phyloP scores from a whole-genome alignment of 2,329 filamentous ascomycete genomes.

The Escovopsis sp. region DNA sequence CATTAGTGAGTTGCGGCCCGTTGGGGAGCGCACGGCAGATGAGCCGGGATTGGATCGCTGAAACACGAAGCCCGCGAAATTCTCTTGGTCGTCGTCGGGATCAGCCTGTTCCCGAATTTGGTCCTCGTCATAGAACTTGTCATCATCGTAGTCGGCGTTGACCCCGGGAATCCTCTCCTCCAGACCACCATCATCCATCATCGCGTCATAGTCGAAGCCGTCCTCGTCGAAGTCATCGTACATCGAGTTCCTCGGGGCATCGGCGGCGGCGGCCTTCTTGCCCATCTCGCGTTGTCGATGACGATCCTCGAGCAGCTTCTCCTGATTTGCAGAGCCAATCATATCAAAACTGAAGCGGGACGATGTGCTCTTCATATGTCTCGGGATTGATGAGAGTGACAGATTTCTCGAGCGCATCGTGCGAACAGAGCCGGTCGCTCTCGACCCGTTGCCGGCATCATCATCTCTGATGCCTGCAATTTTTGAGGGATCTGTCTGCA shows the following conservation, averaged over 20 bases:
- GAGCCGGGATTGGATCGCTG: slow-evolving; percentile 39
- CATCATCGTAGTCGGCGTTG: slow-evolving; percentile 32
- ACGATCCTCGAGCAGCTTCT: slow-evolving; percentile 57
- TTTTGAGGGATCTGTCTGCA: slow-evolving; percentile 5
- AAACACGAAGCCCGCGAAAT: slow-evolving; percentile 46
- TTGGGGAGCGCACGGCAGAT: slow-evolving; percentile 31
- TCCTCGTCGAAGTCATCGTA: slow-evolving; percentile 51
- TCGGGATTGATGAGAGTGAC: slow-evolving; percentile 40
- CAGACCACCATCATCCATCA: slow-evolving; percentile 49
- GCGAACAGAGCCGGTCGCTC: slow-evolving; percentile 11
- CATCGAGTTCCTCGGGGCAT: slow-evolving; percentile 33
- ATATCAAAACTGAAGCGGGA: slow-evolving; percentile 76
- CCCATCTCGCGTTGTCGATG: slow-evolving; percentile 54
- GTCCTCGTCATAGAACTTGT: slow-evolving; percentile 26
- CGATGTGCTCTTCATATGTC: slow-evolving; percentile 60
- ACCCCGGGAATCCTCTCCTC: slow-evolving; percentile 53
- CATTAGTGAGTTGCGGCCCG: slow-evolving; percentile 27
- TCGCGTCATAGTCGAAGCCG: slow-evolving; percentile 44
- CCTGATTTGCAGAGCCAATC: slow-evolving; percentile 51
- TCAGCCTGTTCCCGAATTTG: slow-evolving; percentile 22
- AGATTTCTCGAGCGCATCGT: slow-evolving; percentile 29
- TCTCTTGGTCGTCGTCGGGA: slow-evolving; percentile 42
- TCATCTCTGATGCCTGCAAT: slow-evolving; percentile 11
- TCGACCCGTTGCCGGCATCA: slow-evolving; percentile 8
- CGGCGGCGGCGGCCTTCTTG: slow-evolving; percentile 30